Conservation (phyloP, 2,329 filamentous ascomycete genomes). For the Penicillium crustosum region DNA sequence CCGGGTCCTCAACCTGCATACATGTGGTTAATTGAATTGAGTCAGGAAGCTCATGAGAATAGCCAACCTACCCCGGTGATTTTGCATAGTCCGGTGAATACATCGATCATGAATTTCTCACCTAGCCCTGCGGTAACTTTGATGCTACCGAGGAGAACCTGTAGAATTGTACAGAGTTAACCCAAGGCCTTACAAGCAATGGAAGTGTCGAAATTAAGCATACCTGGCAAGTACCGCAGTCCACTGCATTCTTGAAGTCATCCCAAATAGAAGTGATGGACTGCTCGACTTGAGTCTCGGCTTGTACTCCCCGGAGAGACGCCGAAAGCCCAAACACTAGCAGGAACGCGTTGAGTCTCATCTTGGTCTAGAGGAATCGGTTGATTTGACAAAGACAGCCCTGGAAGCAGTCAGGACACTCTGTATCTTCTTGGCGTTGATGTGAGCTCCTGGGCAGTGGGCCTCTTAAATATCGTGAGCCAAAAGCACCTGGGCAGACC, state of each 20-base stretch:
- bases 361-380: not conserved
- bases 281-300: slow-evolving; percentile 11
- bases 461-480: not conserved
- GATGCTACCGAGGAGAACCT: slow-evolving; percentile 41
- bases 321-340: slow-evolving; percentile 9
- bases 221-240: slow-evolving; percentile 38
- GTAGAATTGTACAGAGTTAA: not conserved
- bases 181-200: not conserved
- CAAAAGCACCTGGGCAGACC: not conserved
- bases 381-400: not conserved
- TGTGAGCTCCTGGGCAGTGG: not conserved
- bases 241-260: slow-evolving; percentile 33
- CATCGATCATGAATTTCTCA: slow-evolving; percentile 43
- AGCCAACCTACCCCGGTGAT: slow-evolving; percentile 32
- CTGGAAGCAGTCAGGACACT: not conserved
- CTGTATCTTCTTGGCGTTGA: not conserved
- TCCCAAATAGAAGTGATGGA: slow-evolving; percentile 29
- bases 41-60: not conserved
- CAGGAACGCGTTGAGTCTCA: slow-evolving; percentile 18
- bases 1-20: slow-evolving; percentile 50
- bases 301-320: slow-evolving; percentile 10
- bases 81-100: slow-evolving; percentile 40
- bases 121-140: slow-evolving; percentile 49
- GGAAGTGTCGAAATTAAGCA: not conserved
- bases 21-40: not conserved